These are phyloP conservation scores for Fusarium bulbicola DNA, from an alignment of 2,329 filamentous ascomycete species.

Conservation along the genomic window DNA sequence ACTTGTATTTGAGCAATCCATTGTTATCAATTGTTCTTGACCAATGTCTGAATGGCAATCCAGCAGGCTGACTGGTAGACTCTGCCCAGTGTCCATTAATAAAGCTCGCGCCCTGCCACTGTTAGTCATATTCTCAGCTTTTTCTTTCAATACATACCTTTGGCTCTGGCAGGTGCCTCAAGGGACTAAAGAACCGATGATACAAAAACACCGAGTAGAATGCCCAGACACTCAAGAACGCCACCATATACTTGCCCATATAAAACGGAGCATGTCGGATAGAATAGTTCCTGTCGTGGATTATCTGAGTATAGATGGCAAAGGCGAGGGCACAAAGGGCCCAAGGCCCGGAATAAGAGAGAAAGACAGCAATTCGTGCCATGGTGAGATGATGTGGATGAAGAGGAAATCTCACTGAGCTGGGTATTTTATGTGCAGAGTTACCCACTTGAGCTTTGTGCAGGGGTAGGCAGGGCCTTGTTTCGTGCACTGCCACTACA, in stretches of 20 bases:
- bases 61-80: constrained; percentile 26
- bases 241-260: neutral
- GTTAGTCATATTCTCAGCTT: neutral
- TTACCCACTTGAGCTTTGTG: neutral
- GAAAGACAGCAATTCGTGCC: constrained; percentile 5
- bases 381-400: constrained; percentile 2
- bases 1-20: constrained; percentile 26
- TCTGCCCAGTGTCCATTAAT: constrained; percentile 32
- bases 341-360: constrained; percentile 27
- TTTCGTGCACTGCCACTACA: constrained; percentile 2
- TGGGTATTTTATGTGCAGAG: constrained; percentile 9
- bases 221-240: constrained; percentile 10
- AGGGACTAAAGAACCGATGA: constrained; percentile 12
- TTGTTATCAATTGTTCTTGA: constrained; percentile 31
- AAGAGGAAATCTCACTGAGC: constrained; percentile 7
- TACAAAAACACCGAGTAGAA: constrained; percentile 13
- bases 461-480: neutral
- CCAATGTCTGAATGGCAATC: constrained; percentile 23
- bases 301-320: neutral
- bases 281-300: neutral
- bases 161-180: constrained; percentile 14
- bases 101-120: neutral
- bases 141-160: neutral
- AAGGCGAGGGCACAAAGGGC: neutral
- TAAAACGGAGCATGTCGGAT: neutral